Evolutionary conservation across 441 rosid genomes (phyloP).

Genomic region (Pelargonium fulgidum): DNA sequence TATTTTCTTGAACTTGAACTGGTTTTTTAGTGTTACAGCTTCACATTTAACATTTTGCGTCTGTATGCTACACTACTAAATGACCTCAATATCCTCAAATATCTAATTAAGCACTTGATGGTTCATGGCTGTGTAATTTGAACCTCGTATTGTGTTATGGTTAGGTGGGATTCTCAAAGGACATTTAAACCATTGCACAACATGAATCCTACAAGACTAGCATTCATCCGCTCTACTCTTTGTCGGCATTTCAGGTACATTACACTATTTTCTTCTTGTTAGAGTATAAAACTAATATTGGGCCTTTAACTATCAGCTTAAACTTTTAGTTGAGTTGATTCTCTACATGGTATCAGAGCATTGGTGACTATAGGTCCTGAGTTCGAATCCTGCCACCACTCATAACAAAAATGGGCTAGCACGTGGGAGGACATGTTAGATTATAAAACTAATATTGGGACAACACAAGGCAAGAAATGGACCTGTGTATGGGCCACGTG

Average conservation of each 20-base stretch:
- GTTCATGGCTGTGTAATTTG: not conserved
- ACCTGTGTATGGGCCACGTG: too few relatives aligned
- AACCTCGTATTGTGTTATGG: not conserved
- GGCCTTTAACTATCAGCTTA: too few relatives aligned
- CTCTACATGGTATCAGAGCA: too few relatives aligned
- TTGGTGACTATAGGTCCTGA: too few relatives aligned
- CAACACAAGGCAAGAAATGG: too few relatives aligned
- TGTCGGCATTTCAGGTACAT: constrained; percentile 72
- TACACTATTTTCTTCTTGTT: not conserved
- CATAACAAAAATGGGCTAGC: too few relatives aligned
- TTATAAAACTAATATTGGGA: too few relatives aligned
- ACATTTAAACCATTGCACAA: constrained; percentile 80
- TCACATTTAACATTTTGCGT: not conserved
- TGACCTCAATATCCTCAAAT: not conserved
- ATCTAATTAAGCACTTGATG: not conserved
- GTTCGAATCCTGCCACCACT: too few relatives aligned
- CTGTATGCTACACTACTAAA: not conserved
- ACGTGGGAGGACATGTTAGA: too few relatives aligned
- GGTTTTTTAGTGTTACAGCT: not conserved
- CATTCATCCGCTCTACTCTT: constrained; percentile 81
- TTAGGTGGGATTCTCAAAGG: constrained; percentile 91
- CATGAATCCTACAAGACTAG: constrained; percentile 79
- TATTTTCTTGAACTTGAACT: not conserved
- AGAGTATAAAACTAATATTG: too few relatives aligned
- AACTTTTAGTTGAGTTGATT: too few relatives aligned